Evolutionary conservation across 164 flowering plant species (phyloP).

Genomic region (Chimonanthus praecox): DNA sequence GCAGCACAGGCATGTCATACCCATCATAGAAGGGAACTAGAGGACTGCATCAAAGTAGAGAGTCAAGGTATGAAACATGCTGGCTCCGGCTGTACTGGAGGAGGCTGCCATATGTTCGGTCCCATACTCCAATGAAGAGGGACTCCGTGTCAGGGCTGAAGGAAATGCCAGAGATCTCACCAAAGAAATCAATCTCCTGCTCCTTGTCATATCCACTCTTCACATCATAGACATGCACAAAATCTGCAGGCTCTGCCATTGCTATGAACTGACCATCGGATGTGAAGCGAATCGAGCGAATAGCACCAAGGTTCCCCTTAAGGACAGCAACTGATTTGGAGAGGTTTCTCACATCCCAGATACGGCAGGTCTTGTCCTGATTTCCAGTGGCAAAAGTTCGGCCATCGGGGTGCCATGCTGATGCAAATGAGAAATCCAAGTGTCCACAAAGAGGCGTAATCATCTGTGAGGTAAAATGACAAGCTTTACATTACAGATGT

Average conservation of each 20-base stretch:
- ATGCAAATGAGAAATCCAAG: slow-evolving; percentile 56
- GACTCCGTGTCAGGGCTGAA: slow-evolving; percentile 60
- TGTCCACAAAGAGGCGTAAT: slow-evolving; percentile 46
- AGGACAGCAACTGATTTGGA: slow-evolving; percentile 39
- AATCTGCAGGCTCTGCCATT: slow-evolving; percentile 68
- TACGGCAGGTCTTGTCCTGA: slow-evolving; percentile 65
- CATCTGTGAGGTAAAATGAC: slow-evolving; percentile 21
- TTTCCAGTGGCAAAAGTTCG: slow-evolving; percentile 60
- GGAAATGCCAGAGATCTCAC: slow-evolving; percentile 64
- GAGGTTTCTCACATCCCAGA: slow-evolving; percentile 53
- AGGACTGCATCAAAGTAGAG: slow-evolving; percentile 5
- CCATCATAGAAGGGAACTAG: neutral
- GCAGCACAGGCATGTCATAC: too few relatives aligned
- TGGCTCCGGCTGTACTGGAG: slow-evolving; percentile 47
- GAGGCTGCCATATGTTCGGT: slow-evolving; percentile 63
- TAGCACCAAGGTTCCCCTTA: slow-evolving; percentile 53
- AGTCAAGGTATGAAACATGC: slow-evolving; percentile 42
- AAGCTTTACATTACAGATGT: neutral
- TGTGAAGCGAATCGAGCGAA: slow-evolving; percentile 50
- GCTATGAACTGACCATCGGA: slow-evolving; percentile 56
- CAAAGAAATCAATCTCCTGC: slow-evolving; percentile 71
- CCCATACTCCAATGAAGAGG: slow-evolving; percentile 58
- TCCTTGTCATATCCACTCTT: slow-evolving; percentile 31
- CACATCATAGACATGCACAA: slow-evolving; percentile 51
- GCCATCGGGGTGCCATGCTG: slow-evolving; percentile 69